Percentiles rank a stretch among this genome's conserved stretches.
phyloP scores from a whole-genome alignment of 495 filamentous ascomycete genomes.

The Penicillium cinerascens region DNA sequence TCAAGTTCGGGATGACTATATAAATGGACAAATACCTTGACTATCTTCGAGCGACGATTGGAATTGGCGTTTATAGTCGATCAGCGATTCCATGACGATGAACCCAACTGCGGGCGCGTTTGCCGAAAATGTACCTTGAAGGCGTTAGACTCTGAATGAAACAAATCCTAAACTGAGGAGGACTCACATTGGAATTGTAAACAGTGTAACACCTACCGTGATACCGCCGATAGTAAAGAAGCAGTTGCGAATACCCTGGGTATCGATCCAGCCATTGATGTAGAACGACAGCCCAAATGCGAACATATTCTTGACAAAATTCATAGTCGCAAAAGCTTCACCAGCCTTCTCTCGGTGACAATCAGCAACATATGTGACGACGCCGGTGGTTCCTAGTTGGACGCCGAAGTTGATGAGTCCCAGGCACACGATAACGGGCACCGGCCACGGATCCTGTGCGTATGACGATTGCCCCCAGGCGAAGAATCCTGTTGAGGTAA shows the following conservation, averaged over 20 bases:
- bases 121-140: constrained; percentile 30
- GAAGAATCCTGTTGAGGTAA: constrained; percentile 44
- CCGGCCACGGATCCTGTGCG: constrained; percentile 29
- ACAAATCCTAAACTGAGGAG: background rate
- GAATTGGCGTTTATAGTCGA: constrained; percentile 7
- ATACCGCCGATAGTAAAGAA: constrained; percentile 42
- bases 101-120: constrained; percentile 28
- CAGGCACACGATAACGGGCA: constrained; percentile 41
- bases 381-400: constrained; percentile 37
- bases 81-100: constrained; percentile 23
- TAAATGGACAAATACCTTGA: background rate
- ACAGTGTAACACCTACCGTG: constrained; percentile 30
- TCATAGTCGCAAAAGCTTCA: constrained; percentile 42
- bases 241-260: constrained; percentile 33
- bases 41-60: background rate
- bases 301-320: constrained; percentile 41
- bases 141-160: background rate
- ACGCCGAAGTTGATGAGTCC: constrained; percentile 45
- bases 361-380: constrained; percentile 41
- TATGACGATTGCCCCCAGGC: constrained; percentile 37
- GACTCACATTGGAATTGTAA: constrained; percentile 39
- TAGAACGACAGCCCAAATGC: constrained; percentile 37
- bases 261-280: constrained; percentile 37
- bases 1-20: constrained; percentile 12
- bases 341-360: constrained; percentile 40